Percentiles rank a stretch among this genome's conserved stretches.
Evolutionary conservation across 2,329 filamentous ascomycete species (phyloP).

Genomic region (Macroventuria anomochaeta): DNA sequence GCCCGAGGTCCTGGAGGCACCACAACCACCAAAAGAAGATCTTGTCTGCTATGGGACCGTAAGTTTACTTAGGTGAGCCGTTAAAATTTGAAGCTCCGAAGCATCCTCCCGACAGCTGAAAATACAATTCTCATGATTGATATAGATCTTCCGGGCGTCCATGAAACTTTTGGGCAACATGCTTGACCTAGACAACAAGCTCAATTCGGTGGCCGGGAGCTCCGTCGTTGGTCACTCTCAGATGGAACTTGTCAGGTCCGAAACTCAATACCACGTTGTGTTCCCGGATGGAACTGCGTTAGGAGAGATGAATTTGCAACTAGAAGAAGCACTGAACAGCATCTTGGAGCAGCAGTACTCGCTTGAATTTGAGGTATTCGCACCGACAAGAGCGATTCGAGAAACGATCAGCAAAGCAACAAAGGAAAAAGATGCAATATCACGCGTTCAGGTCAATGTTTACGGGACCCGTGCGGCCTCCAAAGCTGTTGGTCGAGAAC

Average conservation of each 20-base stretch:
- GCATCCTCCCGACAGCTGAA: too few species aligned
- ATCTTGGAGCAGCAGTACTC: conserved; percentile 22
- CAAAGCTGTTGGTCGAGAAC: conserved; percentile 22
- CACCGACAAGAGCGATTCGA: conserved; percentile 22
- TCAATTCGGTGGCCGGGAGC: conserved; percentile 10
- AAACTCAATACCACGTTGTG: conserved; percentile 19
- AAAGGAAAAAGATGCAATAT: conserved; percentile 35
- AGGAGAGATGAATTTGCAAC: conserved; percentile 29
- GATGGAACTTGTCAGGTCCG: conserved; percentile 19
- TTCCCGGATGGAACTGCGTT: conserved; percentile 26
- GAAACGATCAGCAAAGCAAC: conserved; percentile 32
- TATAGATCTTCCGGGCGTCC: conserved; percentile 28
- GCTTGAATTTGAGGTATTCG: conserved; percentile 35
- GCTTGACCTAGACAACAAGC: conserved; percentile 24
- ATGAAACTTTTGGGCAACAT: conserved; percentile 35
- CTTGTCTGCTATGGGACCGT: conserved; percentile 36
- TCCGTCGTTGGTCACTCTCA: conserved; percentile 25
- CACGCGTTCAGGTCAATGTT: conserved; percentile 35
- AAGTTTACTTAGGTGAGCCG: too few species aligned
- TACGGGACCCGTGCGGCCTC: conserved; percentile 24
- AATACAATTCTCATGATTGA: too few species aligned
- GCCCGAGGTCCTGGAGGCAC: too few species aligned
- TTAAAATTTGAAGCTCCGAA: too few species aligned
- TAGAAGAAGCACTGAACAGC: conserved; percentile 26
- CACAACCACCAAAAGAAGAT: neutral